These are phyloP conservation scores for Geoglossum glabrum DNA, from an alignment of 495 filamentous ascomycete species.

Conservation along the genomic window DNA sequence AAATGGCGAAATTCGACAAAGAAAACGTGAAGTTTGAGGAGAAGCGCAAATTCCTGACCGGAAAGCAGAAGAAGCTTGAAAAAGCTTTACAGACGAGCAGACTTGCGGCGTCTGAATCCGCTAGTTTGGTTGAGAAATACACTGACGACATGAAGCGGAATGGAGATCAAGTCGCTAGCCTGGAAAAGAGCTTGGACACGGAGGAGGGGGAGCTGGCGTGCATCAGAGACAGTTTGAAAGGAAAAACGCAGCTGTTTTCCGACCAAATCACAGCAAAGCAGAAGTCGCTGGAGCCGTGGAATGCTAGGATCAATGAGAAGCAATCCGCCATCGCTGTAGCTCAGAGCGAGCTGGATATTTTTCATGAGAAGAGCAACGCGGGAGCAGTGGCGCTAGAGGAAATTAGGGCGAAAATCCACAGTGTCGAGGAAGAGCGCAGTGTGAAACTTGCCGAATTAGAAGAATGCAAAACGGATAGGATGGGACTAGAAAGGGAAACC, in stretches of 20 bases:
- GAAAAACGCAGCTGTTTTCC: constrained; percentile 85
- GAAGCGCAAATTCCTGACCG: constrained; percentile 77
- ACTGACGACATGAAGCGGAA: constrained; percentile 58
- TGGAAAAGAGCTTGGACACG: constrained; percentile 51
- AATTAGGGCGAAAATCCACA: constrained; percentile 53
- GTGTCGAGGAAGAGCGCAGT: constrained; percentile 46
- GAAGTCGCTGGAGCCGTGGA: constrained; percentile 90
- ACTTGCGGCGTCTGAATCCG: constrained; percentile 49
- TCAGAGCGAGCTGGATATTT: constrained; percentile 79
- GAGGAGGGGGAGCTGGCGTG: constrained; percentile 66
- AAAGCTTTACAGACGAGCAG: constrained; percentile 58
- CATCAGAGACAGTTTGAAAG: constrained; percentile 72
- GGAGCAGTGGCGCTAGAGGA: constrained; percentile 68
- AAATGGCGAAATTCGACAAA: constrained; percentile 83
- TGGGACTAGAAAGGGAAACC: constrained; percentile 52
- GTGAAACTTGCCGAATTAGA: constrained; percentile 56
- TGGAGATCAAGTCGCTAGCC: constrained; percentile 40
- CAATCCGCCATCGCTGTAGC: constrained; percentile 84
- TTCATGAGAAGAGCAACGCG: constrained; percentile 71
- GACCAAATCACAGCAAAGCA: constrained; percentile 85
- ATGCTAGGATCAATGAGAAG: constrained; percentile 88
- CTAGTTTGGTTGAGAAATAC: constrained; percentile 57
- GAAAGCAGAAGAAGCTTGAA: constrained; percentile 87
- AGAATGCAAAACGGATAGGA: constrained; percentile 50
- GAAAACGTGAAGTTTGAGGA: constrained; percentile 94